phyloP scores from a whole-genome alignment of 306 rosid species.

The Heteromeles arbutifolia region DNA sequence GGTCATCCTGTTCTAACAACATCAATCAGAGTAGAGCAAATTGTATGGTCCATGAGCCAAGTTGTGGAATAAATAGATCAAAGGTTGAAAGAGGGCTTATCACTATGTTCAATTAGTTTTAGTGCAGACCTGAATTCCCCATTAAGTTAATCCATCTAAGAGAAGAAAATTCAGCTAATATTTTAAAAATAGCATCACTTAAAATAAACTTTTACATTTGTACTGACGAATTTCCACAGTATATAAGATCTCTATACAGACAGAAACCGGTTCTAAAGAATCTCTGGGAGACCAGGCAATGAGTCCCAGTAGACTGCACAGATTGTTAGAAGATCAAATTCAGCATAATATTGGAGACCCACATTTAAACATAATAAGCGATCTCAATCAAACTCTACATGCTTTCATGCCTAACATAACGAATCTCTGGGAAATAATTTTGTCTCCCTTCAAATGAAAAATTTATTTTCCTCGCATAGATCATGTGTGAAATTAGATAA shows the following conservation, averaged over 20 bases:
- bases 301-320: background rate
- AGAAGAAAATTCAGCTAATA: background rate
- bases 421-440: background rate
- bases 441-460: background rate
- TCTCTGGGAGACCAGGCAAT: background rate
- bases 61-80: background rate
- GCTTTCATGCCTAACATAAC: background rate
- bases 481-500: background rate
- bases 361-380: background rate
- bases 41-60: background rate
- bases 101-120: background rate
- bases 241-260: background rate
- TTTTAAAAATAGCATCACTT: background rate
- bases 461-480: background rate
- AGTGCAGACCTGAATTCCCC: background rate
- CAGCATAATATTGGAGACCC: background rate
- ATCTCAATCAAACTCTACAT: background rate
- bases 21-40: background rate
- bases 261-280: background rate
- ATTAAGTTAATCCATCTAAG: background rate
- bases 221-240: background rate
- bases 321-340: background rate
- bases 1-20: background rate
- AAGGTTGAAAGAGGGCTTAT: background rate
- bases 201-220: background rate